Percentiles rank a stretch among this genome's conserved stretches.
Conservation (phyloP, 108 stramenopile genomes). For the Fragilariopsis cylindrus region DNA sequence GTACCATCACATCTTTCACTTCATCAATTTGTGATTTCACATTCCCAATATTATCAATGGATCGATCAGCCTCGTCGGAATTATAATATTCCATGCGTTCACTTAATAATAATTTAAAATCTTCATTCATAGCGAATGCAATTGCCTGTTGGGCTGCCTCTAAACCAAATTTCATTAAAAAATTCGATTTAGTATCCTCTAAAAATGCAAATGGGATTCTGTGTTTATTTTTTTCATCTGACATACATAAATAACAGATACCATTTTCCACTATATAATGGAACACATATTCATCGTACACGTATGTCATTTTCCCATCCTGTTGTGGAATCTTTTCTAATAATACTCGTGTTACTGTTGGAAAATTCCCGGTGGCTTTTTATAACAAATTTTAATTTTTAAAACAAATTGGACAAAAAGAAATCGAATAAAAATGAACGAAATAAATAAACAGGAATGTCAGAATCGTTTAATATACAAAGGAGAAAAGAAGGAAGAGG, state of each 20-base stretch:
- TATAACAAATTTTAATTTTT: too few relatives aligned
- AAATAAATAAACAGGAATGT: neutral
- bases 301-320: conserved; percentile 88
- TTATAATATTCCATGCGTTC: conserved; percentile 93
- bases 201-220: conserved; percentile 96
- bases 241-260: conserved; percentile 96
- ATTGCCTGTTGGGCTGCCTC: conserved; percentile 83
- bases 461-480: neutral
- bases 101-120: conserved; percentile 74
- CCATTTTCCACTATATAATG: conserved; percentile 92
- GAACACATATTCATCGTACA: conserved; percentile 73
- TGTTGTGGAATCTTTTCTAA: conserved; percentile 89
- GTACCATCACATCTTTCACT: conserved; percentile 94
- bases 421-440: neutral
- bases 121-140: conserved; percentile 93
- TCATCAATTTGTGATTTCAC: conserved; percentile 94
- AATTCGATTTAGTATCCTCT: conserved; percentile 86
- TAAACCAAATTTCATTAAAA: conserved; percentile 80
- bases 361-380: conserved; percentile 93
- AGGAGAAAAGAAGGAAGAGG: neutral
- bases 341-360: conserved; percentile 96
- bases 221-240: conserved; percentile 84
- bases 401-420: conserved; percentile 14
- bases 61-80: conserved; percentile 65
- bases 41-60: conserved; percentile 72